Base-by-base conservation (phyloP, 192 early-diverging fungal species). In the Coemansia sp. region DNA sequence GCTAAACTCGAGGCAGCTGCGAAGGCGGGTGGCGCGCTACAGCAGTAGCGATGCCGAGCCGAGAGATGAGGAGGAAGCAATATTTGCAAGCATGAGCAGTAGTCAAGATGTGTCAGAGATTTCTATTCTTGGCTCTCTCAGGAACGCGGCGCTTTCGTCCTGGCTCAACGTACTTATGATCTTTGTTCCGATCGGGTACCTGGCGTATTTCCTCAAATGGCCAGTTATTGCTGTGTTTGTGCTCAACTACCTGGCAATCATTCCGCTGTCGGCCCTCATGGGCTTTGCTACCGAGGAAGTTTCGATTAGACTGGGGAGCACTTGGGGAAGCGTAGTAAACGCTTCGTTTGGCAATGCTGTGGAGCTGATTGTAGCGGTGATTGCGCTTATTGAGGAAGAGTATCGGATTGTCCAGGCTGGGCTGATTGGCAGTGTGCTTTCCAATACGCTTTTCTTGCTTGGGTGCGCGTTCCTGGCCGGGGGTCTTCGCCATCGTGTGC, bases 201-300 rank as follows among this genome's bases (percentile, higher is more conserved):
- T 87, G 13, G 83, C 91, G 26, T 70, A 83, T 51, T 72, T 80
- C 33, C 58, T 91, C n/a, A 42, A 70, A 12, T 95, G 92, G 93
- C 63, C 77, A 25, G 86, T 88, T 12, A 79, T 86, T 7, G 65
- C 81, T 18, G 74, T 85, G 18, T 98, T 98, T 78, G 53, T 89
- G 35, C 73, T 95, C 53, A 96, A 96, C 77, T 94, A 95, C 49
- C 65, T 93, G 46, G 93, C 93, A 25, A 92, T 96, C 63, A 80
- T 98, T 25, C 93, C 93, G 9, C 81, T 96, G 39, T 95, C 94
- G 9, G 90, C 92, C 77, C 81, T 98, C 57, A 85, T 98, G 37
- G 93, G 90, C 18, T 89, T 92, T 71, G 86, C 88, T 2, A 98
- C 94, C 6, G 95, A 98, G 62, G 92, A 98, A 56, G 69, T 95